These are phyloP conservation scores for Solanum dulcamara DNA, from an alignment of 257 asterid species.

Conservation along the genomic window DNA sequence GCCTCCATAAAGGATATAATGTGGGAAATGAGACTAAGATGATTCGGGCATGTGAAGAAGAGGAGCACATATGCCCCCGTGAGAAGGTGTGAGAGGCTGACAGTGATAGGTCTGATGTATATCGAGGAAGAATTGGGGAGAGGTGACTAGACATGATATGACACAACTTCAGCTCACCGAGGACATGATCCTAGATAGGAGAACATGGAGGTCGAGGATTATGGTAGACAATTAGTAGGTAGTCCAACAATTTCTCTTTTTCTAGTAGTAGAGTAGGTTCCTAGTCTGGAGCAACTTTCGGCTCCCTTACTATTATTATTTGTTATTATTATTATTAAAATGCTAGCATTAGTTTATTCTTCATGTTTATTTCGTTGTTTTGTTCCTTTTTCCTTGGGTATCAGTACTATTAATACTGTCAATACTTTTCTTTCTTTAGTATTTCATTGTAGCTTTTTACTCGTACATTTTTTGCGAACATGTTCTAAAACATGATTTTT, in stretches of 20 bases:
- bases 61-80: too few relatives aligned
- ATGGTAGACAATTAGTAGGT: neutral
- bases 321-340: neutral
- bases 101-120: neutral
- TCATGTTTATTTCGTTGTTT: neutral
- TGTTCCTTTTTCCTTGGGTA: neutral
- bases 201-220: neutral
- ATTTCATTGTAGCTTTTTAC: neutral
- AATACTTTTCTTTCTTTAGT: neutral
- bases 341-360: neutral
- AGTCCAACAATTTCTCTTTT: neutral
- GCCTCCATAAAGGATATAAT: neutral
- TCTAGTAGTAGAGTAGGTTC: neutral
- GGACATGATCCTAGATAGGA: neutral
- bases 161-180: neutral
- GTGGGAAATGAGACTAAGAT: too few relatives aligned
- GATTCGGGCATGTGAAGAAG: neutral
- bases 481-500: neutral
- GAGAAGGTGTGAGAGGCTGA: neutral
- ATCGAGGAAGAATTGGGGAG: neutral
- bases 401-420: neutral
- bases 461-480: neutral
- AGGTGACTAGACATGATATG: neutral
- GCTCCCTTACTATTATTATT: neutral
- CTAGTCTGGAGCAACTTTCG: neutral